These are phyloP conservation scores for Talaromyces sp. DNA, from an alignment of 2,329 filamentous ascomycete genomes.

Conservation along the genomic window DNA sequence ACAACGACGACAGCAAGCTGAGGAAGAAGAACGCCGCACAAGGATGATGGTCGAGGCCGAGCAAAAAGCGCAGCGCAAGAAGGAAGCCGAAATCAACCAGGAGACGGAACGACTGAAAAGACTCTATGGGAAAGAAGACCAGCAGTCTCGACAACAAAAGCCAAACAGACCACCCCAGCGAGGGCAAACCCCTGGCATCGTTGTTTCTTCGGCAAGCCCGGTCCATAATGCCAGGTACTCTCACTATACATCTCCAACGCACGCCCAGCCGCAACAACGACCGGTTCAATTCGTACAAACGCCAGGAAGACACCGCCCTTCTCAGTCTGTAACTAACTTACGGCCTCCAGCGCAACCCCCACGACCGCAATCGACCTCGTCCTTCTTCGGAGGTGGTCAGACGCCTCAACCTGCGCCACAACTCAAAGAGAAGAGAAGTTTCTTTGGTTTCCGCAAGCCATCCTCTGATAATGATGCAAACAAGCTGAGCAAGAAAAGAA, in stretches of 20 bases:
- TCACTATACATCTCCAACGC: slow-evolving; percentile 16
- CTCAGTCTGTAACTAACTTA: slow-evolving; percentile 2
- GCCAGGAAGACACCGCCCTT: not conserved
- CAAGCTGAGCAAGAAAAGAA: slow-evolving; percentile 40
- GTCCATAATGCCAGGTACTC: slow-evolving; percentile 7
- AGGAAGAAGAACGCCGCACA: slow-evolving; percentile 47
- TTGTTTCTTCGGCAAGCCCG: slow-evolving; percentile 2
- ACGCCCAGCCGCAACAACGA: slow-evolving; percentile 11
- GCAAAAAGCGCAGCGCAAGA: slow-evolving; percentile 45
- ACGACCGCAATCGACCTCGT: slow-evolving; percentile 10
- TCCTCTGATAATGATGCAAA: slow-evolving; percentile 23
- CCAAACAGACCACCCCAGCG: slow-evolving; percentile 12
- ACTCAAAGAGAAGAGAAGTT: slow-evolving; percentile 36
- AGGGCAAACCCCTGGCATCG: not conserved
- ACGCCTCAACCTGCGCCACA: slow-evolving; percentile 13
- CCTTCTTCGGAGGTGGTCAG: not conserved
- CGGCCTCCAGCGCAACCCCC: slow-evolving; percentile 15
- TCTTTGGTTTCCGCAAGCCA: slow-evolving; percentile 37
- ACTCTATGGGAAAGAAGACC: slow-evolving; percentile 47
- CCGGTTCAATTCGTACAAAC: slow-evolving; percentile 6
- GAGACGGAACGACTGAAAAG: slow-evolving; percentile 69
- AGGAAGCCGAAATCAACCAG: slow-evolving; percentile 57
- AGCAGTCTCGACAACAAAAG: slow-evolving; percentile 20
- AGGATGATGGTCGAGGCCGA: slow-evolving; percentile 49
- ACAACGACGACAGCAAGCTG: slow-evolving; percentile 41